phyloP scores from a whole-genome alignment of 495 filamentous ascomycete species.

The Penicillium coffeae region DNA sequence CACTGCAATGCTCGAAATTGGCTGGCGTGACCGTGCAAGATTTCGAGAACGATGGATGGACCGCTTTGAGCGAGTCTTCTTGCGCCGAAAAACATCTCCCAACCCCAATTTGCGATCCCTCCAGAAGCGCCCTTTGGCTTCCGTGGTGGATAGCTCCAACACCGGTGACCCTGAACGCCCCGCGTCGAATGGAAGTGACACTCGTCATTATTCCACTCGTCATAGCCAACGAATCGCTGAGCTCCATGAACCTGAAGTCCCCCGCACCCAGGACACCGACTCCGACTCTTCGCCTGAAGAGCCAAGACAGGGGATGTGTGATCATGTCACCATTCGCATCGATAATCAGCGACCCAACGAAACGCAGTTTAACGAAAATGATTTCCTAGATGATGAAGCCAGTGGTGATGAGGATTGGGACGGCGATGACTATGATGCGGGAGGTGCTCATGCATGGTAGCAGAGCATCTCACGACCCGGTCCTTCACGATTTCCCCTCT shows the following conservation, averaged over 20 bases:
- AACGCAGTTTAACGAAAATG: constrained; percentile 65
- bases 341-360: constrained; percentile 80
- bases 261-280: constrained; percentile 7
- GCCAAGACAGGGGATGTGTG: constrained; percentile 65
- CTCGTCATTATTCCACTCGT: constrained; percentile 30
- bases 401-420: constrained; percentile 80
- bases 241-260: constrained; percentile 19
- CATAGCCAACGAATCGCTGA: constrained; percentile 41
- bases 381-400: constrained; percentile 71
- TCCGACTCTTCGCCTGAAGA: constrained; percentile 9
- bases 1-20: constrained; percentile 67
- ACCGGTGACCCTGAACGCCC: constrained; percentile 4
- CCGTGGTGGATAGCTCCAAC: not conserved
- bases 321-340: constrained; percentile 72
- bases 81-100: constrained; percentile 52
- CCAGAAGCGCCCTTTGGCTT: constrained; percentile 9
- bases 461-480: no score
- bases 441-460: constrained; percentile 27
- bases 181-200: constrained; percentile 11
- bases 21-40: constrained; percentile 71
- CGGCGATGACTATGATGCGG: constrained; percentile 37
- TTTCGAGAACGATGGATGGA: constrained; percentile 71
- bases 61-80: constrained; percentile 60
- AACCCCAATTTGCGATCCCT: constrained; percentile 30
- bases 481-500: not conserved